Base-by-base conservation (phyloP, 495 filamentous ascomycete genomes). In the Hypomontagnella submonticulosa region DNA sequence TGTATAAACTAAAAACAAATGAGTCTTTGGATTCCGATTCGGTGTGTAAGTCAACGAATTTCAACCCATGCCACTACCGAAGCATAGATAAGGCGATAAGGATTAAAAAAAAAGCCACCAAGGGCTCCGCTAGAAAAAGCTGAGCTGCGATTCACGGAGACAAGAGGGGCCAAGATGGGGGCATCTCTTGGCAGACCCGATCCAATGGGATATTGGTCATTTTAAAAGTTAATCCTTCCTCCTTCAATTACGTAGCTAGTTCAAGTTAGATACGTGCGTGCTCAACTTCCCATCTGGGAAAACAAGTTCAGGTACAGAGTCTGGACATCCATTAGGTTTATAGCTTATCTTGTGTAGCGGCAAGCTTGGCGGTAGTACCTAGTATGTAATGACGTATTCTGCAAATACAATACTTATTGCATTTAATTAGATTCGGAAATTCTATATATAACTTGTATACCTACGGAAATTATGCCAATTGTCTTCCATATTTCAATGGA, bases 71-170 rank as follows among this genome's bases (percentile, higher is more conserved):
- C 58, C 33, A 57, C 65, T 54, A 42, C 32, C 36, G 30, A 53
- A 8, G 23, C 18, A 40, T 43, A 51, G 66, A 69, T 69, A 69
- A 69, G 59, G 59, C 37, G 66, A 69, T 69, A 69, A 69, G 66
- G 37, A 46, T 23, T 48, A 53, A 52, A 62, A 68, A 63, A 68
- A 62, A 62, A 53, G 13, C 4, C 48, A 59, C 43, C 44, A 34
- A 59, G 57, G 54, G 47, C 23, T 54, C 58, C 65, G 47, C 54
- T 67, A 53, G 51, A 38, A 54, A 65, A 58, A 54, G 23, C 19
- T 60, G 20, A 43, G 23, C 10, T 57, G 60, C 66, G 60, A 69
- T 64, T 59, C 60, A 59, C 66, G 66, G 66, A 69, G 60, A 20
- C 19, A 52, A 30, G 52, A 50, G 53, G 52, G 53, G 23, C 23